Evolutionary conservation across 2,329 filamentous ascomycete species (phyloP), one percentile per base, ranked within the genome.

Genomic region (Verticillium dahliae): DNA sequence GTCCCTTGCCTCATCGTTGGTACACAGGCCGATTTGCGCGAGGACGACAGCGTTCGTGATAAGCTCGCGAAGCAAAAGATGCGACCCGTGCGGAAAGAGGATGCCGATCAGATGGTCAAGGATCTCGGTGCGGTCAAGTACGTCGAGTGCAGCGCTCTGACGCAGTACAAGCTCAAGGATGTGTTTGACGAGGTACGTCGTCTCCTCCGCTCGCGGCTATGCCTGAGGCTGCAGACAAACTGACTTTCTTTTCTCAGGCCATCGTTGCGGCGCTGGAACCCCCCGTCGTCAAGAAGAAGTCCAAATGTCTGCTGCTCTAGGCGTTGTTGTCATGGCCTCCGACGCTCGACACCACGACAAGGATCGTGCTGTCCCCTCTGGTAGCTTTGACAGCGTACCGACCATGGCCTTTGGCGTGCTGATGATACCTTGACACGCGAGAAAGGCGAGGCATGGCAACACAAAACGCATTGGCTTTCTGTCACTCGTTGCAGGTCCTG

Each of bases 111-210:
- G 69, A 97, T 98, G 92, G 94, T 95, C 2, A 97, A 94, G 81
- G 94, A 98, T 66, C 80, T 98, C n/a, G 92, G 92, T 65, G 95
- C 95, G 5, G 92, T 99, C 70, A 98, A 97, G 82, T 99, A 99
- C 71, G 95, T 98, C 66, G 95, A 99, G 80, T 99, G 95, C 81
- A 97, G 93, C 74, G 95, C 95, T 62, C 80, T 99, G 76, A 98
- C 95, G 65, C 95, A 99, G 81, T 97, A 93, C 81, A 97, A 97
- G 80, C 81, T 99, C 67, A 99, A 99, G 84, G 95, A 98, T 73
- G 95, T 99, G 18, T 99, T 99, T 78, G 95, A 99, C 72, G 95
- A 98, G 90, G 93, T 97, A 84, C 69, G 85, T 73, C 9, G 58
- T 57, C 37, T 18, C 18, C 18, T 7, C 55, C 55, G 31, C 27